Conservation (phyloP, 768 basidiomycete species). For the Auriscalpium microsporum region DNA sequence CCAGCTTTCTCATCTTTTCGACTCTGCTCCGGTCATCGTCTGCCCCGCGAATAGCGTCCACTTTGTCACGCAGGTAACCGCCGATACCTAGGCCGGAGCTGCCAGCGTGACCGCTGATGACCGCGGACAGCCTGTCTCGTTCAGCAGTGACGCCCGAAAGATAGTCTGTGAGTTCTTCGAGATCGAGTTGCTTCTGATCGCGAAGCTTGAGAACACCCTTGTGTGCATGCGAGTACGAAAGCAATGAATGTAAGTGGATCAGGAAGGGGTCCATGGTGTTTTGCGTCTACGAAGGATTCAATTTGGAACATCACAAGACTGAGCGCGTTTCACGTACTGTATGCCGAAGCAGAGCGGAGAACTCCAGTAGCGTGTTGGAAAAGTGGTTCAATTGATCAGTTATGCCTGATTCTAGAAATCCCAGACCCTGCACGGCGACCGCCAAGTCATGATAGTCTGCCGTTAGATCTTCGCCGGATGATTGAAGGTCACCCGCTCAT, state of each 20-base stretch:
- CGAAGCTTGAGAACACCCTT: slow-evolving; percentile 90
- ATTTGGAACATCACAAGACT: neutral
- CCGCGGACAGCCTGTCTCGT: slow-evolving; percentile 83
- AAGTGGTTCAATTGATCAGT: slow-evolving; percentile 97
- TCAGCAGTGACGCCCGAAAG: slow-evolving; percentile 88
- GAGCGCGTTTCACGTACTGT: slow-evolving; percentile 40
- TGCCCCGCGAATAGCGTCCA: slow-evolving; percentile 85
- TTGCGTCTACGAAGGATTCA: slow-evolving; percentile 49
- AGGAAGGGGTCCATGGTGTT: slow-evolving; percentile 91
- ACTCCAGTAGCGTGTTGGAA: slow-evolving; percentile 91
- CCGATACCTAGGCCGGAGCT: slow-evolving; percentile 77
- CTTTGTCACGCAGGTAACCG: slow-evolving; percentile 85
- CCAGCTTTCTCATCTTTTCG: slow-evolving; percentile 89
- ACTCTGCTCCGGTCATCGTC: slow-evolving; percentile 91
- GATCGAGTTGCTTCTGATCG: slow-evolving; percentile 98
- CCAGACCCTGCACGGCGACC: slow-evolving; percentile 91
- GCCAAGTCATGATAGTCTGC: slow-evolving; percentile 97
- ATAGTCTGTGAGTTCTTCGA: slow-evolving; percentile 94
- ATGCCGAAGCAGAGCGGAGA: slow-evolving; percentile 83
- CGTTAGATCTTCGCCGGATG: slow-evolving; percentile 80
- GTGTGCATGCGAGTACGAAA: slow-evolving; percentile 92
- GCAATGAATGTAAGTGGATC: slow-evolving; percentile 79
- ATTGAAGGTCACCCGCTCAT: slow-evolving; percentile 75
- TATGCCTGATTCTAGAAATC: slow-evolving; percentile 96
- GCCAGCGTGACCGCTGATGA: slow-evolving; percentile 83